These are phyloP conservation scores for Melanopsichium pennsylvanicum DNA, from an alignment of 1,284 basidiomycete species.

Conservation along the genomic window DNA sequence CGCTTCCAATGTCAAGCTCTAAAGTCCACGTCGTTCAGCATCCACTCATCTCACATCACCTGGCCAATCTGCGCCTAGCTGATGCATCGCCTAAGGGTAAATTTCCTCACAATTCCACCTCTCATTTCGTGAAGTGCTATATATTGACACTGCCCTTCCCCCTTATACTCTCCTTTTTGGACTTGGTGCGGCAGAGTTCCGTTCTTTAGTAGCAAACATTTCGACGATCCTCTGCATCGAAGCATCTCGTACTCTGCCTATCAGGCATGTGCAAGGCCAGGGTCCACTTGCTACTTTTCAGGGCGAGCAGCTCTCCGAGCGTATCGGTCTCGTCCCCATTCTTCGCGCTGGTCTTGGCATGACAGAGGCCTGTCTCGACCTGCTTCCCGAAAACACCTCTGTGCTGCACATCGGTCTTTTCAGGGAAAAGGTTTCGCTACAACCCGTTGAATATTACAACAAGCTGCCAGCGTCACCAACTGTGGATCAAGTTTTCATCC, in stretches of 20 bases:
- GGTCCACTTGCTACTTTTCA: slow-evolving; percentile 51
- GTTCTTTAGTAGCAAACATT: slow-evolving; percentile 45
- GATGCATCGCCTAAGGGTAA: slow-evolving; percentile 53
- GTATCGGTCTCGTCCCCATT: slow-evolving; percentile 86
- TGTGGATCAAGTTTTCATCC: slow-evolving; percentile 81
- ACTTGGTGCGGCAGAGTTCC: slow-evolving; percentile 46
- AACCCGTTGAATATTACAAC: slow-evolving; percentile 77
- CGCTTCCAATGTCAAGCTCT: slow-evolving; percentile 20
- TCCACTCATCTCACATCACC: slow-evolving; percentile 54
- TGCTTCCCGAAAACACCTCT: slow-evolving; percentile 80
- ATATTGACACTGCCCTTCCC: no score
- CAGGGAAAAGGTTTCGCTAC: slow-evolving; percentile 85
- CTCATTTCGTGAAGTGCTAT: no score
- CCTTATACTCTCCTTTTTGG: not conserved
- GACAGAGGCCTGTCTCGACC: slow-evolving; percentile 79
- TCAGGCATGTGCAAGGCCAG: slow-evolving; percentile 48
- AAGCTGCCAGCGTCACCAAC: slow-evolving; percentile 76
- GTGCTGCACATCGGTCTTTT: slow-evolving; percentile 91
- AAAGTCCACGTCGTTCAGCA: slow-evolving; percentile 52
- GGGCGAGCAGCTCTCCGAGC: slow-evolving; percentile 66
- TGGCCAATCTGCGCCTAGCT: slow-evolving; percentile 51
- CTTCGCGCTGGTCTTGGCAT: slow-evolving; percentile 93
- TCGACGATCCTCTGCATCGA: slow-evolving; percentile 52
- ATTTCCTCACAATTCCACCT: not conserved
- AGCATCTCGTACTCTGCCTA: slow-evolving; percentile 35